These are phyloP conservation scores for Lanmaoa pseudosensibilis DNA, from an alignment of 768 basidiomycete species.

Conservation along the genomic window DNA sequence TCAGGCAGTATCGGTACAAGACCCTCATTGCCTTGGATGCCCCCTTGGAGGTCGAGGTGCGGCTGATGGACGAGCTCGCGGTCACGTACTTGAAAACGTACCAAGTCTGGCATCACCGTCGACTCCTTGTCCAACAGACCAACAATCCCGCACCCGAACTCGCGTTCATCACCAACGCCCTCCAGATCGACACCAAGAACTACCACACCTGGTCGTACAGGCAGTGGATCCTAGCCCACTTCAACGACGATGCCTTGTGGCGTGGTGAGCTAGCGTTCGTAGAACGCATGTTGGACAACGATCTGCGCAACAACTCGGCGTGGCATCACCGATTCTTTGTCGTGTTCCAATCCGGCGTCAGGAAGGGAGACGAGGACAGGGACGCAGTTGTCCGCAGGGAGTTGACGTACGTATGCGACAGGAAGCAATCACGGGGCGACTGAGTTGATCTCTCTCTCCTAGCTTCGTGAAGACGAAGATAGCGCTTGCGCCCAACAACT, in stretches of 20 bases:
- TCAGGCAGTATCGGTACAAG: constrained; percentile 93
- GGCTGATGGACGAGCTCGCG: constrained; percentile 85
- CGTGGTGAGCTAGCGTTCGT: constrained; percentile 71
- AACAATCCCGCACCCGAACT: constrained; percentile 67
- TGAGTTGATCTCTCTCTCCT: background rate
- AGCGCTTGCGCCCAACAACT: constrained; percentile 85
- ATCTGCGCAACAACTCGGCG: constrained; percentile 94
- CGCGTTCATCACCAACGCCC: constrained; percentile 69
- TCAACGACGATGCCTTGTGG: constrained; percentile 75
- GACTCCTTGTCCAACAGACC: constrained; percentile 63
- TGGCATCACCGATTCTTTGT: constrained; percentile 97
- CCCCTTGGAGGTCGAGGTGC: constrained; percentile 74
- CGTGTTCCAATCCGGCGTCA: constrained; percentile 66
- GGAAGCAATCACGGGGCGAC: background rate
- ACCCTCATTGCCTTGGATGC: constrained; percentile 70
- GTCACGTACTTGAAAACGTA: constrained; percentile 88
- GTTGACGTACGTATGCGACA: constrained; percentile 59
- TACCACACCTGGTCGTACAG: constrained; percentile 99
- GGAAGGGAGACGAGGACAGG: constrained; percentile 61
- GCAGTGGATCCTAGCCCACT: constrained; percentile 89
- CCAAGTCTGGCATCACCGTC: constrained; percentile 96
- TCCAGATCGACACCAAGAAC: constrained; percentile 86
- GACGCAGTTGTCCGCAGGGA: constrained; percentile 65
- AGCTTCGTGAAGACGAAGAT: constrained; percentile 87
- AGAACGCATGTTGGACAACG: constrained; percentile 64